A percentile compares a stretch with the other conserved stretches of the same genome.
These are phyloP conservation scores for Talaromyces sp. DNA, from an alignment of 2,329 filamentous ascomycete species.

Conservation along the genomic window DNA sequence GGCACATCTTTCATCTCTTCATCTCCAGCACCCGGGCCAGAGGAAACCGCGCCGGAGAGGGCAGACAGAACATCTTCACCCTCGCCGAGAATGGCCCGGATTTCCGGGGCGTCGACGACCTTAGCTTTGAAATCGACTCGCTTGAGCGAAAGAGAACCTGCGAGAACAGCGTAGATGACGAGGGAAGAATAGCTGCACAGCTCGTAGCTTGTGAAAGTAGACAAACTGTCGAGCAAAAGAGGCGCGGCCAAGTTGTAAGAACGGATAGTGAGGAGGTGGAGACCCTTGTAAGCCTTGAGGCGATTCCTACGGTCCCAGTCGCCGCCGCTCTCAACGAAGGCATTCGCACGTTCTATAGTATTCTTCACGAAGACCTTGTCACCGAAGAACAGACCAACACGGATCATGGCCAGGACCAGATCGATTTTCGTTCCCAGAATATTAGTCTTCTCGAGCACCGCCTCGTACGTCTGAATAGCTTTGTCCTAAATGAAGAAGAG, in stretches of 20 bases:
- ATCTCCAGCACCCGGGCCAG: slow-evolving; percentile 70
- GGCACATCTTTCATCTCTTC: slow-evolving; percentile 63
- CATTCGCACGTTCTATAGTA: slow-evolving; percentile 81
- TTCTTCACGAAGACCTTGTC: slow-evolving; percentile 91
- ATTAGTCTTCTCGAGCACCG: slow-evolving; percentile 92
- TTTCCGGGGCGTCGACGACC: slow-evolving; percentile 96
- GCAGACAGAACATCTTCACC: slow-evolving; percentile 82
- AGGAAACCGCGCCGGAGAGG: slow-evolving; percentile 71
- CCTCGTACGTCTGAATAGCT: slow-evolving; percentile 86
- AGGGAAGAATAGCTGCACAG: slow-evolving; percentile 93
- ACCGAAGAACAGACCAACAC: slow-evolving; percentile 91
- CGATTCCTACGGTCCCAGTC: slow-evolving; percentile 98
- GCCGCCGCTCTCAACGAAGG: slow-evolving; percentile 86
- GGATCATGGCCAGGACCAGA: slow-evolving; percentile 90
- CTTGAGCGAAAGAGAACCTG: slow-evolving; percentile 89
- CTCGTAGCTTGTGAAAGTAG: slow-evolving; percentile 97
- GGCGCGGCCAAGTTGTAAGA: slow-evolving; percentile 86
- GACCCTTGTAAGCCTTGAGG: slow-evolving; percentile 95
- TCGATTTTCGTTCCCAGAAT: slow-evolving; percentile 97
- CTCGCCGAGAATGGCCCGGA: slow-evolving; percentile 91
- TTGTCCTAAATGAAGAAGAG: slow-evolving; percentile 61
- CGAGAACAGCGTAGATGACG: slow-evolving; percentile 91
- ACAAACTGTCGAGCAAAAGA: slow-evolving; percentile 90
- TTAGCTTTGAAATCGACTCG: slow-evolving; percentile 98
- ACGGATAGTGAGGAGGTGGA: slow-evolving; percentile 86